Evolutionary conservation across 2,329 filamentous ascomycete species (phyloP).

Genomic region (Hirsutella rhossiliensis): DNA sequence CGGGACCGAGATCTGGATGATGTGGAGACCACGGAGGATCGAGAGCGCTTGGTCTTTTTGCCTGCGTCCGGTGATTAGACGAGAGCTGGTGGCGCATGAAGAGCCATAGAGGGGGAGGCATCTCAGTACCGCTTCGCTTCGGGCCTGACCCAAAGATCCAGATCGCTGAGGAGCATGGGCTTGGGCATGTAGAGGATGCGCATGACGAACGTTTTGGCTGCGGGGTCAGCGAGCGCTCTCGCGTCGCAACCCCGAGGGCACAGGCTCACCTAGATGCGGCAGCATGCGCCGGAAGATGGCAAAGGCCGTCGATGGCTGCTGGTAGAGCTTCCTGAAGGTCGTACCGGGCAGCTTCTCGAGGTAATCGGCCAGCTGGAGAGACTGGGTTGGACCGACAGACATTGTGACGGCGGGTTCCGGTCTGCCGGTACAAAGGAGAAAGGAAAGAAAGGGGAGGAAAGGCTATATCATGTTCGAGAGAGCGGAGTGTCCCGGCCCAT

Average conservation of each 20-base stretch:
- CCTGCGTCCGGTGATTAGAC: slow-evolving; percentile 23
- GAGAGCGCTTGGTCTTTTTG: slow-evolving; percentile 76
- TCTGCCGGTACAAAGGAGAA: slow-evolving; percentile 9
- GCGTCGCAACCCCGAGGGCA: neutral
- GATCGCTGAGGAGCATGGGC: slow-evolving; percentile 65
- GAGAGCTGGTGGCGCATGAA: too few relatives aligned
- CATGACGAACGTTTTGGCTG: slow-evolving; percentile 93
- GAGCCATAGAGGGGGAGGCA: neutral
- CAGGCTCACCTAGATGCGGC: slow-evolving; percentile 63
- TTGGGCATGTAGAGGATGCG: slow-evolving; percentile 81
- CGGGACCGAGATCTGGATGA: slow-evolving; percentile 54
- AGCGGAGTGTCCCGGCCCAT: neutral
- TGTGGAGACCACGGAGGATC: slow-evolving; percentile 75
- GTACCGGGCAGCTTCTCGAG: slow-evolving; percentile 83
- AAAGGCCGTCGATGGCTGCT: slow-evolving; percentile 88
- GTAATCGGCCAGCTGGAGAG: slow-evolving; percentile 67
- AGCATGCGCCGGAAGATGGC: slow-evolving; percentile 97
- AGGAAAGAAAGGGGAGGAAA: neutral
- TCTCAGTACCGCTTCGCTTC: slow-evolving; percentile 28
- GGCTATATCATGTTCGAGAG: slow-evolving; percentile 7
- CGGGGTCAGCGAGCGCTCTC: neutral
- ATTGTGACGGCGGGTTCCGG: slow-evolving; percentile 21
- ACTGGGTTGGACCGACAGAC: slow-evolving; percentile 33
- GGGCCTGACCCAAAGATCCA: slow-evolving; percentile 78
- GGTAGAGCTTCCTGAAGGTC: slow-evolving; percentile 84